Conservation (phyloP, 106 monocot genomes). For the Xerophyta viscosa region DNA sequence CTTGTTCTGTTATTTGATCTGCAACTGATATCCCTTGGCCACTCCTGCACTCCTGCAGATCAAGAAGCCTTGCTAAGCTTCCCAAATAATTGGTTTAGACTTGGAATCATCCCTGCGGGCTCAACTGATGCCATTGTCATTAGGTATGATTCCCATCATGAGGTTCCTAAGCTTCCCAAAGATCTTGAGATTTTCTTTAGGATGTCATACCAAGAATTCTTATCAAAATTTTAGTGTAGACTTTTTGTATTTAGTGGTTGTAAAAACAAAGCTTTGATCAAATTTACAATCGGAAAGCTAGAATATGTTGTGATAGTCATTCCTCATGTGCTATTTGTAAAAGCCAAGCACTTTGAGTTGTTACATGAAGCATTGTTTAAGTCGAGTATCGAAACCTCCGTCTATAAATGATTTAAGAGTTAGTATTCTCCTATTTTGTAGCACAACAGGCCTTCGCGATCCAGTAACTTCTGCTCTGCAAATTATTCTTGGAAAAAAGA, state of each 20-base stretch:
- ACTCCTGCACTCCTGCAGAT: constrained; percentile 36
- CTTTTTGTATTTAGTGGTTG: not conserved
- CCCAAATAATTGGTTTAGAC: constrained; percentile 75
- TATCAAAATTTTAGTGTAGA: not conserved
- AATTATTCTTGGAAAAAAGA: constrained; percentile 69
- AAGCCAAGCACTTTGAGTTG: no score
- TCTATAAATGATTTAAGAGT: not conserved
- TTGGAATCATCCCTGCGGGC: constrained; percentile 91
- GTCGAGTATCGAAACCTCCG: no score
- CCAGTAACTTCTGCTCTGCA: constrained; percentile 87
- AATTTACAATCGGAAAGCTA: no score
- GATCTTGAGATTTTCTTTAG: no score
- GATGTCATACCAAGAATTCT: no score
- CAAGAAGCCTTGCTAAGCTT: constrained; percentile 39
- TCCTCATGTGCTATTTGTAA: no score
- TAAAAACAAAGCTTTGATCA: not conserved
- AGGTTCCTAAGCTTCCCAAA: not conserved
- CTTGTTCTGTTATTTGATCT: not conserved
- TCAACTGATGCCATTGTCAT: constrained; percentile 94
- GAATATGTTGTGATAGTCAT: no score
- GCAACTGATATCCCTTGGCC: not conserved
- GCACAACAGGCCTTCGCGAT: constrained; percentile 80
- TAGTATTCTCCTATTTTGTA: constrained; percentile 18
- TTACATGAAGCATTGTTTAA: no score
- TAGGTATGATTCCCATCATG: constrained; percentile 29